Conservation (phyloP, 2,329 filamentous ascomycete species). For the Metarhizium album region DNA sequence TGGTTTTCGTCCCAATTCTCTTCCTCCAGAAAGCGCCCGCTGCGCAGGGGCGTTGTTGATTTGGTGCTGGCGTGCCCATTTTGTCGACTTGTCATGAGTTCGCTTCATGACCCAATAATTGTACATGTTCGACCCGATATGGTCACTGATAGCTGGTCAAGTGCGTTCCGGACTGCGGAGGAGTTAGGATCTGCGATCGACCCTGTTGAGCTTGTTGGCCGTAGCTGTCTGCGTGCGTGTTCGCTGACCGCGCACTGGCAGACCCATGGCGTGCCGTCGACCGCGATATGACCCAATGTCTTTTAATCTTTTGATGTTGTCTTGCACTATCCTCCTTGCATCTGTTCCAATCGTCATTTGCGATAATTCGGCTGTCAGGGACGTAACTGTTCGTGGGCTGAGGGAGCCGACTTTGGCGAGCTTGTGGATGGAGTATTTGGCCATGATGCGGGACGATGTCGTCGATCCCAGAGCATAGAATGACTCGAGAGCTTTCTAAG, state of each 20-base stretch:
- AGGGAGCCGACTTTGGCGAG: constrained; percentile 68
- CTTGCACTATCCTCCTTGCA: constrained; percentile 61
- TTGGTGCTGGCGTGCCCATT: background rate
- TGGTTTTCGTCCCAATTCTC: background rate
- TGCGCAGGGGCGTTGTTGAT: background rate
- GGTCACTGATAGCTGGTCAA: background rate
- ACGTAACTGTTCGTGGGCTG: constrained; percentile 64
- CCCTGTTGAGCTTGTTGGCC: constrained; percentile 49
- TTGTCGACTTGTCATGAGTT: background rate
- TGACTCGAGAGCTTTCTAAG: constrained; percentile 60
- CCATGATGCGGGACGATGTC: constrained; percentile 64
- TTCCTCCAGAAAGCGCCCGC: background rate
- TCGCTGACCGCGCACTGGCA: constrained; percentile 84
- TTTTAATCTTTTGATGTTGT: constrained; percentile 77
- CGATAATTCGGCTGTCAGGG: constrained; percentile 74
- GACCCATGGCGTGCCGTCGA: constrained; percentile 79
- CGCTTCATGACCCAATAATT: background rate
- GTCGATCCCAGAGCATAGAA: constrained; percentile 79
- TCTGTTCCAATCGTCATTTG: constrained; percentile 94
- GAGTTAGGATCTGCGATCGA: constrained; percentile 29
- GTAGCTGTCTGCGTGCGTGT: constrained; percentile 65
- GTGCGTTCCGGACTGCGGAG: background rate
- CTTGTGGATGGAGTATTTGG: constrained; percentile 80
- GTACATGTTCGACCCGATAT: background rate
- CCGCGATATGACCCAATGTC: constrained; percentile 89